phyloP scores from a whole-genome alignment of 306 rosid species.

The Oemleria cerasiformis region DNA sequence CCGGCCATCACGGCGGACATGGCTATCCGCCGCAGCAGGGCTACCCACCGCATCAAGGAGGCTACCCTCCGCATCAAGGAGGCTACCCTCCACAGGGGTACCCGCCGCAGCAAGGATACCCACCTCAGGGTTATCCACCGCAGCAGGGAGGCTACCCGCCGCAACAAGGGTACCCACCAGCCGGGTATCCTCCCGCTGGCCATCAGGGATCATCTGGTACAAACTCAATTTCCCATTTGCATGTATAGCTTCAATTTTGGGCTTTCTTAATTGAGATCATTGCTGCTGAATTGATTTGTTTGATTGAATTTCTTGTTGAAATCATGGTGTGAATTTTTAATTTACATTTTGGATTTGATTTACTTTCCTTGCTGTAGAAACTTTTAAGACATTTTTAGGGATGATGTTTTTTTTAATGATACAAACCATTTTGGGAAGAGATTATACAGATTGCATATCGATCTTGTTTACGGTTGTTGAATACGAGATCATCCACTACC shows the following conservation, averaged over 20 bases:
- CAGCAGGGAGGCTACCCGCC: conserved; percentile 30
- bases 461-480: too few relatives aligned
- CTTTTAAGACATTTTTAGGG: background rate
- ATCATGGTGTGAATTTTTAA: background rate
- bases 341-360: background rate
- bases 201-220: conserved; percentile 39
- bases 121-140: conserved; percentile 31
- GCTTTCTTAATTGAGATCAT: background rate
- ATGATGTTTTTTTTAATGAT: background rate
- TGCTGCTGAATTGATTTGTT: background rate
- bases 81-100: conserved; percentile 23
- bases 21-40: conserved; percentile 17
- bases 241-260: background rate
- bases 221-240: too few relatives aligned
- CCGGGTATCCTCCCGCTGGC: conserved; percentile 54
- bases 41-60: conserved; percentile 6
- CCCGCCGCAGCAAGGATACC: conserved; percentile 13
- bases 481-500: too few relatives aligned
- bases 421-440: background rate
- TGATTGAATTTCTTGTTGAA: background rate
- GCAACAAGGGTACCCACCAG: conserved; percentile 10
- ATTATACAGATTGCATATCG: too few relatives aligned
- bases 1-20: conserved; percentile 16
- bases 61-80: conserved; percentile 24
- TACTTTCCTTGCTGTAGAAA: background rate